Evolutionary conservation across 2,329 filamentous ascomycete species (phyloP).

Genomic region (Stagonosporopsis vannaccii): DNA sequence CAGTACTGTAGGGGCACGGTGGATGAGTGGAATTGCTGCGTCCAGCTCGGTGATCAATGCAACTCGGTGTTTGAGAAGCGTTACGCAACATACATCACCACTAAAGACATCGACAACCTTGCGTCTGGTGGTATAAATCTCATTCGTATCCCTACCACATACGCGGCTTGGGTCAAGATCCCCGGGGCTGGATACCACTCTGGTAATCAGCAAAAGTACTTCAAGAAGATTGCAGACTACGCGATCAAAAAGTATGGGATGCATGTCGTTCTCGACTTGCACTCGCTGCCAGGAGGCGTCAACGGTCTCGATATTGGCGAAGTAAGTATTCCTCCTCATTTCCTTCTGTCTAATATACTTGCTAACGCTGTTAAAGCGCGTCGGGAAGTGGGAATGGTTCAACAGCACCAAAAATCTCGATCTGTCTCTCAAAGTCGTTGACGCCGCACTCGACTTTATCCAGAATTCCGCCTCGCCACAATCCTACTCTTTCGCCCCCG

Average conservation of each 20-base stretch:
- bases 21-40: slow-evolving; percentile 49
- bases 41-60: slow-evolving; percentile 38
- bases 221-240: slow-evolving; percentile 45
- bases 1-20: slow-evolving; percentile 25
- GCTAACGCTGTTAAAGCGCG: slow-evolving; percentile 1
- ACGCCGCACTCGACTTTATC: slow-evolving; percentile 45
- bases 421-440: slow-evolving; percentile 43
- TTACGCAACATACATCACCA: slow-evolving; percentile 43
- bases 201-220: slow-evolving; percentile 41
- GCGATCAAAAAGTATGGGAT: slow-evolving; percentile 48
- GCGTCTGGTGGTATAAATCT: slow-evolving; percentile 42
- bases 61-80: slow-evolving; percentile 38
- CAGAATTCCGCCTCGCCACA: slow-evolving; percentile 35
- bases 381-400: slow-evolving; percentile 47
- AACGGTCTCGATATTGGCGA: slow-evolving; percentile 34
- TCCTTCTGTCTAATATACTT: neutral
- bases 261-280: slow-evolving; percentile 48
- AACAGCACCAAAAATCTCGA: slow-evolving; percentile 45
- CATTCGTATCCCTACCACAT: slow-evolving; percentile 48
- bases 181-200: slow-evolving; percentile 44
- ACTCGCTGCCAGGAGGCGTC: slow-evolving; percentile 43
- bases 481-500: slow-evolving; percentile 46
- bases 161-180: slow-evolving; percentile 48
- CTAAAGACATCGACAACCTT: slow-evolving; percentile 43
- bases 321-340: neutral